phyloP scores from a whole-genome alignment of 352 stramenopile genomes.

The Globisporangium ultimum region DNA sequence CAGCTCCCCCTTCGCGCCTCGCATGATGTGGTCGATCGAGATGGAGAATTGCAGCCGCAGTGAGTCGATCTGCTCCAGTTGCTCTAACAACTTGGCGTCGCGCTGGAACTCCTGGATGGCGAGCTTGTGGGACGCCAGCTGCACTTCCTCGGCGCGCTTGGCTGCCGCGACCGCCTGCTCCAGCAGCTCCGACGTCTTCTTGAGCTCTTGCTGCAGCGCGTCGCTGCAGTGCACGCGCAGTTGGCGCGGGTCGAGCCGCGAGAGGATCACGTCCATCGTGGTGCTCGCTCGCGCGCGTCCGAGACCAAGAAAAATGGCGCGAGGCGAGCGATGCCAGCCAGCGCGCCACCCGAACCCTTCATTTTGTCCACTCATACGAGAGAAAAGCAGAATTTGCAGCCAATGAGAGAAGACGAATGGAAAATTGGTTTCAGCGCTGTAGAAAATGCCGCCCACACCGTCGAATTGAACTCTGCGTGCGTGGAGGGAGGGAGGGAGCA shows the following conservation, averaged over 20 bases:
- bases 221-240: slow-evolving; percentile 19
- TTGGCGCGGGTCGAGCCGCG: slow-evolving; percentile 15
- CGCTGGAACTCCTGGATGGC: slow-evolving; percentile 9
- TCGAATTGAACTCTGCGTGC: too few species aligned
- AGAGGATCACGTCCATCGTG: slow-evolving; percentile 22
- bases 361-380: too few species aligned
- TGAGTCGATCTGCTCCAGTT: slow-evolving; percentile 15
- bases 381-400: too few species aligned
- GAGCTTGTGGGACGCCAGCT: slow-evolving; percentile 14
- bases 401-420: too few species aligned
- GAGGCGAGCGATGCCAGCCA: not conserved
- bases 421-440: too few species aligned
- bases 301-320: not conserved
- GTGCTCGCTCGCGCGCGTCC: not conserved
- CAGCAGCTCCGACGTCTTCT: slow-evolving; percentile 12
- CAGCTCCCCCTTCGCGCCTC: slow-evolving; percentile 1
- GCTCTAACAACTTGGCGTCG: slow-evolving; percentile 8
- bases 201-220: slow-evolving; percentile 18
- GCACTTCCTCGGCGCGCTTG: slow-evolving; percentile 18
- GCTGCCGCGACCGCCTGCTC: slow-evolving; percentile 8
- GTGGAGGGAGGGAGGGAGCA: too few species aligned
- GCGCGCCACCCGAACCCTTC: too few species aligned
- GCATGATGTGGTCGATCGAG: slow-evolving; percentile 14
- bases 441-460: too few species aligned
- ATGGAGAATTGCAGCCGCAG: slow-evolving; percentile 15